These are phyloP conservation scores for Verticillium alfalfae DNA, from an alignment of 2,329 filamentous ascomycete genomes.

Conservation along the genomic window DNA sequence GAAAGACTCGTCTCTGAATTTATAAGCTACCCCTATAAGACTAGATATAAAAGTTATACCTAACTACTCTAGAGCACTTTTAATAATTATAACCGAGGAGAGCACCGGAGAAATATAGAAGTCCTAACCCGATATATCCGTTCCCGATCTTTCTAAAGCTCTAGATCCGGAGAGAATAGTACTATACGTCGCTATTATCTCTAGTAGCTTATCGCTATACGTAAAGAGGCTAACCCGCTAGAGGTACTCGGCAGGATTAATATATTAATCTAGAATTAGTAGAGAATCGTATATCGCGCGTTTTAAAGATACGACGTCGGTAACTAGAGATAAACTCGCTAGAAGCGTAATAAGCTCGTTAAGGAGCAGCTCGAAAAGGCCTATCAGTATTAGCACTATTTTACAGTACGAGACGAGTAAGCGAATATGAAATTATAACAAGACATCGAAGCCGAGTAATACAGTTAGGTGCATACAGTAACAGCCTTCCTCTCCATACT, in stretches of 20 bases:
- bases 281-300: background rate
- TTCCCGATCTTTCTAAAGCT: background rate
- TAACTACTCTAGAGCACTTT: background rate
- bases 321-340: background rate
- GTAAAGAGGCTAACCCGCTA: background rate
- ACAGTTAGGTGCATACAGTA: no score
- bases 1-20: background rate
- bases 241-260: background rate
- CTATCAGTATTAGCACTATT: no score
- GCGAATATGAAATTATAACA: no score
- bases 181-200: background rate
- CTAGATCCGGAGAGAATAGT: background rate
- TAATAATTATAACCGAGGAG: background rate
- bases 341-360: no score
- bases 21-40: background rate
- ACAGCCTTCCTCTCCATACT: background rate
- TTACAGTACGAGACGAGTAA: no score
- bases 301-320: background rate
- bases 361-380: no score
- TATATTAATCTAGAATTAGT: background rate
- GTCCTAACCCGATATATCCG: background rate
- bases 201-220: background rate
- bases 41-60: background rate
- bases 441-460: no score
- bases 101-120: background rate